Percentiles rank a stretch among this genome's conserved stretches.
Evolutionary conservation across 108 stramenopile species (phyloP).

Genomic region (Cyclotella atomus): DNA sequence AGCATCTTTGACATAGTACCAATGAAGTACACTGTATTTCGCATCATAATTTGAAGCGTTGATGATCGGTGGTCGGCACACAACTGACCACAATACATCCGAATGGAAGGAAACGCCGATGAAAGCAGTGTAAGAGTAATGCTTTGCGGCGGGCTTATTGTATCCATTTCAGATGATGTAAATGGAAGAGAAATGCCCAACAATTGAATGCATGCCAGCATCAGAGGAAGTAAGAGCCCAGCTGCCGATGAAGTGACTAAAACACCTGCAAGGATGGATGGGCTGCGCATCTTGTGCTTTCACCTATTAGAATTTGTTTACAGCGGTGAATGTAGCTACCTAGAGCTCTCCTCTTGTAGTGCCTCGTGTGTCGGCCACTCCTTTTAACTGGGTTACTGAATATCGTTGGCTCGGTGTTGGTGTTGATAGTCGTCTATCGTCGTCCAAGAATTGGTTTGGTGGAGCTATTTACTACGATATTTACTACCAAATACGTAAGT

Average conservation of each 20-base stretch:
- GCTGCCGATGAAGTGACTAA: background rate
- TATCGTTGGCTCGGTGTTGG: no score
- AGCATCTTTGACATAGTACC: background rate
- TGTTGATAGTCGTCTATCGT: no score
- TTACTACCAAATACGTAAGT: background rate
- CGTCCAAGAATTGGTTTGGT: no score
- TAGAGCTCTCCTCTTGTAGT: no score
- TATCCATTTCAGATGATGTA: background rate
- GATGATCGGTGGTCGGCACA: background rate
- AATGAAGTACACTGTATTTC: background rate
- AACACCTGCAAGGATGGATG: background rate
- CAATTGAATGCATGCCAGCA: background rate
- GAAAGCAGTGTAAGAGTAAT: background rate
- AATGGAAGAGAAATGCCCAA: background rate
- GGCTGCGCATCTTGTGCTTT: slow-evolving; percentile 1
- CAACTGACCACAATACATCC: background rate
- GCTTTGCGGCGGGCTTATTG: background rate
- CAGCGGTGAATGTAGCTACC: background rate
- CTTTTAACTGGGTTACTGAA: no score
- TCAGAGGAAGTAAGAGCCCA: background rate
- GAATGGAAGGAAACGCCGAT: background rate
- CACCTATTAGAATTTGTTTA: background rate
- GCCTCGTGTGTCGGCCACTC: no score
- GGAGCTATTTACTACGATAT: background rate
- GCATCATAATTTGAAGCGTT: background rate